phyloP scores from a whole-genome alignment of 2,329 filamentous ascomycete species.

The Ceratocystis huliohia region DNA sequence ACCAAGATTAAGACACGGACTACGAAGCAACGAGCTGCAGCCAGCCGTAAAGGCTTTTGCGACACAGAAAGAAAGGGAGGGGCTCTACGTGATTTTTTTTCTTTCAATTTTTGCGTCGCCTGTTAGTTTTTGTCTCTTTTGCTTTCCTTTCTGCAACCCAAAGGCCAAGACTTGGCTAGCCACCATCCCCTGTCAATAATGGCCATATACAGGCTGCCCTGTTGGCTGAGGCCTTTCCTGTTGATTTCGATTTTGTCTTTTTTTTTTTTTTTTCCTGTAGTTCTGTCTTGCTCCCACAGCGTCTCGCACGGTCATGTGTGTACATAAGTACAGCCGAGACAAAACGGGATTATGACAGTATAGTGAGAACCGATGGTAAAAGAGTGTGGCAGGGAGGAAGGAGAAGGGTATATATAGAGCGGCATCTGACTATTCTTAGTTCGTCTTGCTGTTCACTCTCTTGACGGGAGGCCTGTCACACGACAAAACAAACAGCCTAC shows the following conservation, averaged over 20 bases:
- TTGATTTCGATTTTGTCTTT: background rate
- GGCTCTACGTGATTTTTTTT: background rate
- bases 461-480: too few species aligned
- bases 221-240: background rate
- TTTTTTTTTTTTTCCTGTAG: background rate
- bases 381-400: background rate
- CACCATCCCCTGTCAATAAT: background rate
- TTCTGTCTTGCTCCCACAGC: background rate
- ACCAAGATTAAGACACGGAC: background rate
- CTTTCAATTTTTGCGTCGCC: background rate
- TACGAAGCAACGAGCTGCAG: background rate
- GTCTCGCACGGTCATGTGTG: background rate
- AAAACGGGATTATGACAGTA: background rate
- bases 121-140: background rate
- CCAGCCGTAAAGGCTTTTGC: background rate
- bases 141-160: background rate
- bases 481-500: too few species aligned
- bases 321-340: constrained; percentile 5
- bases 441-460: too few species aligned
- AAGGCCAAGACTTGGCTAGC: background rate
- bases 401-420: background rate
- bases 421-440: background rate
- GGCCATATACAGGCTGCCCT: background rate
- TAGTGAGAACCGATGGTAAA: background rate
- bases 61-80: background rate